Evolutionary conservation across 2,329 filamentous ascomycete genomes (phyloP).

Genomic region (Mycogone perniciosa): DNA sequence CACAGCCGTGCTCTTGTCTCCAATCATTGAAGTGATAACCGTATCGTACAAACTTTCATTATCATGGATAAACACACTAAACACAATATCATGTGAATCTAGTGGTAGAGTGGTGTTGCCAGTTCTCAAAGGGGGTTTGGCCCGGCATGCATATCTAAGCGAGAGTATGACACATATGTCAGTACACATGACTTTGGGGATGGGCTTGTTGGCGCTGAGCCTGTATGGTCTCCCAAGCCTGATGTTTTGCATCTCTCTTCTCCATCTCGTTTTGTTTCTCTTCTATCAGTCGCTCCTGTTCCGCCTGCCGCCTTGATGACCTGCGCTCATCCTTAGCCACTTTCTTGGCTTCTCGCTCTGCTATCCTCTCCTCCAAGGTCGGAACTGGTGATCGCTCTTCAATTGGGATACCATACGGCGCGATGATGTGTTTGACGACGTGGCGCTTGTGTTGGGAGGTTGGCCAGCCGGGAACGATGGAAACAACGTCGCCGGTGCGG

Average conservation of each 20-base stretch:
- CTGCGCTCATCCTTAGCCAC: conserved; percentile 51
- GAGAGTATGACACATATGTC: background rate
- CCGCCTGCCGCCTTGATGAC: conserved; percentile 25
- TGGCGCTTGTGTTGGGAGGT: conserved; percentile 63
- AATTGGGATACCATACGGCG: conserved; percentile 58
- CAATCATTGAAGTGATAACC: no score
- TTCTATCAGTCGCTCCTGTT: background rate
- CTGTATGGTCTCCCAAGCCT: background rate
- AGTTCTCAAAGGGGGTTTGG: no score
- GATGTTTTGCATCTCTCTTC: conserved; percentile 13
- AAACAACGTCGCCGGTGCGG: conserved; percentile 67
- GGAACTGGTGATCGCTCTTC: conserved; percentile 60
- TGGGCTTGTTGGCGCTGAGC: background rate
- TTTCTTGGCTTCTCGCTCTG: conserved; percentile 47
- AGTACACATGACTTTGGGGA: background rate
- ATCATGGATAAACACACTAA: no score
- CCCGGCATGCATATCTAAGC: no score
- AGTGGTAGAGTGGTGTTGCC: no score
- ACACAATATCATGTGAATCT: no score
- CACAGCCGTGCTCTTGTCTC: no score
- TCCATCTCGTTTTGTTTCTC: conserved; percentile 14
- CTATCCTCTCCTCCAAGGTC: conserved; percentile 54
- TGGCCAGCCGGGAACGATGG: conserved; percentile 60
- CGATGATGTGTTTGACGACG: conserved; percentile 68
- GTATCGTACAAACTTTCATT: no score